These are phyloP conservation scores for Vanrija sp. DNA, from an alignment of 1,284 basidiomycete genomes.

Conservation along the genomic window DNA sequence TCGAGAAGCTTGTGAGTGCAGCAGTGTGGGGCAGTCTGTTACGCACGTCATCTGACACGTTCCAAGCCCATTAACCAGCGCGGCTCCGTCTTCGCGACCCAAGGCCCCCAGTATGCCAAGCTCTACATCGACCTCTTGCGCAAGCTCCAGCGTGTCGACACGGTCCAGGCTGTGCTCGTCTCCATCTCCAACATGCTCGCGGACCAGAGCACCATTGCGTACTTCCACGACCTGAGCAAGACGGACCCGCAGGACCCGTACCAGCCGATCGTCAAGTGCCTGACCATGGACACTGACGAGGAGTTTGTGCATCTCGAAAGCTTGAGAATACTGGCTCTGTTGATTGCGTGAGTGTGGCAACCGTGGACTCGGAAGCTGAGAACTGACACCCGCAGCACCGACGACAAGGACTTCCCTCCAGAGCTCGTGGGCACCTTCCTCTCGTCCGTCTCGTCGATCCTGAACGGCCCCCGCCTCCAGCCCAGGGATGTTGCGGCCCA, in stretches of 20 bases:
- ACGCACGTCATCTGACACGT: neutral
- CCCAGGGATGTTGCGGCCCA: constrained; percentile 87
- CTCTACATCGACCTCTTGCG: constrained; percentile 87
- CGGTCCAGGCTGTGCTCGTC: constrained; percentile 88
- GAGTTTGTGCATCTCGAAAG: constrained; percentile 90
- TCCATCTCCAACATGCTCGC: constrained; percentile 84
- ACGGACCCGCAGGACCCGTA: constrained; percentile 71
- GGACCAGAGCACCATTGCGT: constrained; percentile 52
- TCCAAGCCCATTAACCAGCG: constrained; percentile 63
- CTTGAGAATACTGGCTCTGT: constrained; percentile 78
- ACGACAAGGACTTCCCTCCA: constrained; percentile 52
- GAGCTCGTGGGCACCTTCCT: constrained; percentile 65
- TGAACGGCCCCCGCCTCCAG: constrained; percentile 54
- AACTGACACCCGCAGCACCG: constrained; percentile 31
- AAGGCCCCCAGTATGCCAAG: constrained; percentile 76
- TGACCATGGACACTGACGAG: constrained; percentile 70
- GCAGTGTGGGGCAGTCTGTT: neutral
- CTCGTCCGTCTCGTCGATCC: constrained; percentile 60
- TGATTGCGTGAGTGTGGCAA: constrained; percentile 64
- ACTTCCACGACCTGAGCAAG: constrained; percentile 55
- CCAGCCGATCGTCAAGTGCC: constrained; percentile 72
- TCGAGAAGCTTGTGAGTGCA: constrained; percentile 61
- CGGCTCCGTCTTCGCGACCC: constrained; percentile 68
- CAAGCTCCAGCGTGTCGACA: constrained; percentile 88
- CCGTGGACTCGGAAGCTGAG: constrained; percentile 11